Evolutionary conservation across 2,329 filamentous ascomycete species (phyloP).

Genomic region (Sclerotinia minor): DNA sequence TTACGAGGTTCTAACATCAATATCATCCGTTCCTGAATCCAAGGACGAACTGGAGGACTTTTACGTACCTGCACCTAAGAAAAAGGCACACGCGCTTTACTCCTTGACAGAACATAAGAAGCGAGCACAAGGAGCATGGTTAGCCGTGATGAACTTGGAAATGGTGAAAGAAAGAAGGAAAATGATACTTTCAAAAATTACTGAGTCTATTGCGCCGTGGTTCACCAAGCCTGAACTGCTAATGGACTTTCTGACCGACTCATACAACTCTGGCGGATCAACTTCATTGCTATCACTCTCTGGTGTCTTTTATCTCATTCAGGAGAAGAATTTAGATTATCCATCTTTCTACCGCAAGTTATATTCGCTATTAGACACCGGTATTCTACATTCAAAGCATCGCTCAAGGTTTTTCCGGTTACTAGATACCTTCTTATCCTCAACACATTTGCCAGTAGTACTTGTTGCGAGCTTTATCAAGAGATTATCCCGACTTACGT

Average conservation of each 20-base stretch:
- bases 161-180: conserved; percentile 77
- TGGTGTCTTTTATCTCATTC: conserved; percentile 92
- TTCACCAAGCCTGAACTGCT: conserved; percentile 85
- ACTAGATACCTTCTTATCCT: conserved; percentile 84
- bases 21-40: conserved; percentile 70
- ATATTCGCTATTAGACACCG: conserved; percentile 84
- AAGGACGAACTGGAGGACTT: conserved; percentile 68
- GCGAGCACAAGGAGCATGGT: conserved; percentile 83
- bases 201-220: conserved; percentile 80
- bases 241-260: conserved; percentile 96
- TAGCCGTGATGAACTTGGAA: conserved; percentile 68
- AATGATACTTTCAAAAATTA: conserved; percentile 70
- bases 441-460: conserved; percentile 86
- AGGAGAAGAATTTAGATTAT: conserved; percentile 92
- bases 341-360: conserved; percentile 91
- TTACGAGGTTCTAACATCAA: conserved; percentile 62
- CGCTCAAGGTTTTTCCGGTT: conserved; percentile 91
- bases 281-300: conserved; percentile 85
- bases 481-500: conserved; percentile 76
- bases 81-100: conserved; percentile 65
- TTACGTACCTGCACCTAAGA: conserved; percentile 63
- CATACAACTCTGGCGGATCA: conserved; percentile 82
- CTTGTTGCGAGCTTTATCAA: conserved; percentile 97
- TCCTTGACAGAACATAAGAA: conserved; percentile 72
- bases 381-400: conserved; percentile 90